Conservation (phyloP, 208 protist genomes). For the Crithidia thermophila region DNA sequence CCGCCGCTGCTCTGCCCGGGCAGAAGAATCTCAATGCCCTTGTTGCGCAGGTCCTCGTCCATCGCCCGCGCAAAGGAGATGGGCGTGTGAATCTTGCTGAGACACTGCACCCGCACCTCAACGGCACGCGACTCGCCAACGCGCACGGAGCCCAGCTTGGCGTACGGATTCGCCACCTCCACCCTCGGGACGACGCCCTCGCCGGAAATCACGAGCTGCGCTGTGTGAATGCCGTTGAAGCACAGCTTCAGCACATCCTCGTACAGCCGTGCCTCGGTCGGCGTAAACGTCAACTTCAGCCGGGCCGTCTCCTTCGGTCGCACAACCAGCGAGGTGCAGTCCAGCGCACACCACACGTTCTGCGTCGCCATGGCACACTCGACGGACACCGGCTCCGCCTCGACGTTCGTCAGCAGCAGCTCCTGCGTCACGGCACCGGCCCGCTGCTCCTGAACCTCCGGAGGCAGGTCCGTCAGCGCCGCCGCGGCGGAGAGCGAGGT, state of each 20-base stretch:
- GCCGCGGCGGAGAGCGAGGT: conserved; percentile 1
- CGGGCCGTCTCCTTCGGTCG: conserved; percentile 70
- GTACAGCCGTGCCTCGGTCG: conserved; percentile 82
- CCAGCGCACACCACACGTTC: conserved; percentile 84
- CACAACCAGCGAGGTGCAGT: conserved; percentile 88
- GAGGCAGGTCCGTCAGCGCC: neutral
- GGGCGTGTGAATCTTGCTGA: conserved; percentile 74
- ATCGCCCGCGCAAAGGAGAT: conserved; percentile 80
- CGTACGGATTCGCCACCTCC: conserved; percentile 82
- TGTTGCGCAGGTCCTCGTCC: conserved; percentile 58
- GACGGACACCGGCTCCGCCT: conserved; percentile 85
- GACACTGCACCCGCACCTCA: conserved; percentile 87
- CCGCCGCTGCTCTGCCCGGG: conserved; percentile 12
- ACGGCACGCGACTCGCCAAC: conserved; percentile 73
- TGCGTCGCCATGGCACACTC: conserved; percentile 81
- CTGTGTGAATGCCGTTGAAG: conserved; percentile 92
- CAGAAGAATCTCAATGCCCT: conserved; percentile 67
- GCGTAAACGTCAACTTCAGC: conserved; percentile 88
- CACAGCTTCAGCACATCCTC: conserved; percentile 91
- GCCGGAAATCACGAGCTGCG: conserved; percentile 81
- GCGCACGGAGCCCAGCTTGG: conserved; percentile 87
- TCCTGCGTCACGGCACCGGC: conserved; percentile 24
- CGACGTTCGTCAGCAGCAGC: conserved; percentile 91
- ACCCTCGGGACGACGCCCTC: conserved; percentile 92
- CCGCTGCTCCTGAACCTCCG: neutral